Percentiles rank a stretch among this genome's conserved stretches.
These are phyloP conservation scores for Ottelia alismoides DNA, from an alignment of 106 monocot genomes.

Conservation along the genomic window DNA sequence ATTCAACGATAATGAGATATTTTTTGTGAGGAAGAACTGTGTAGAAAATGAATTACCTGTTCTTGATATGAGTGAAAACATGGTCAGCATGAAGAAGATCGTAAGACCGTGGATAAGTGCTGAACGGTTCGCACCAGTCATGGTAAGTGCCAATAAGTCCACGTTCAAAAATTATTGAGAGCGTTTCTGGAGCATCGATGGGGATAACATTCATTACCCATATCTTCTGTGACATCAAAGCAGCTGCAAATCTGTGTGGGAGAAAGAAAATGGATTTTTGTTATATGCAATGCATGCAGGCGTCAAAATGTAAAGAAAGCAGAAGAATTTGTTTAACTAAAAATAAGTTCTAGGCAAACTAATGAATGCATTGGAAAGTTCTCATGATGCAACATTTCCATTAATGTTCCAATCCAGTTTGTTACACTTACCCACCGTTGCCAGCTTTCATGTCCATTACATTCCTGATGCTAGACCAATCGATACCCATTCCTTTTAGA, in stretches of 20 bases:
- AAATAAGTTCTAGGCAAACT: no score
- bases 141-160: constrained; percentile 90
- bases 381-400: no score
- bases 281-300: no score
- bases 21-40: no score
- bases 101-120: constrained; percentile 84
- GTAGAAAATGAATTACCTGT: constrained; percentile 42
- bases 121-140: constrained; percentile 97
- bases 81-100: constrained; percentile 97
- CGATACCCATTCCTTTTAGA: constrained; percentile 74
- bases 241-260: constrained; percentile 77
- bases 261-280: no score
- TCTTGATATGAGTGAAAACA: constrained; percentile 81
- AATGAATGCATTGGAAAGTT: no score
- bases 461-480: constrained; percentile 77
- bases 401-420: no score
- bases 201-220: constrained; percentile 99
- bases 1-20: no score
- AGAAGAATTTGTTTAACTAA: no score
- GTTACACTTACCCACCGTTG: constrained; percentile 83
- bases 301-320: no score
- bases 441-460: constrained; percentile 93
- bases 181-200: constrained; percentile 72
- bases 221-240: constrained; percentile 54
- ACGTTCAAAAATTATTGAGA: constrained; percentile 88